phyloP scores from a whole-genome alignment of 2,329 filamentous ascomycete species.

The Nakataea oryzae region DNA sequence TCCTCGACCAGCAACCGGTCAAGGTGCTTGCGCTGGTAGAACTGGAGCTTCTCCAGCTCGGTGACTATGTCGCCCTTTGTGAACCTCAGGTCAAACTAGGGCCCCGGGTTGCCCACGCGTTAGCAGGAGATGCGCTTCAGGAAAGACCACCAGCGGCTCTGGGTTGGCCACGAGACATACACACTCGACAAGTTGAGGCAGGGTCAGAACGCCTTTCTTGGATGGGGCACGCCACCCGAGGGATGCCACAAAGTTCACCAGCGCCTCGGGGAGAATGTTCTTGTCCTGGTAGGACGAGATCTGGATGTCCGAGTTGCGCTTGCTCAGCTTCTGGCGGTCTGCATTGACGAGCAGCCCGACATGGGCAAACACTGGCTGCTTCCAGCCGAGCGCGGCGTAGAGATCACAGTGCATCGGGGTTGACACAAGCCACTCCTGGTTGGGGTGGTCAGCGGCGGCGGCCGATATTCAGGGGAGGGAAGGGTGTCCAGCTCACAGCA shows the following conservation, averaged over 20 bases:
- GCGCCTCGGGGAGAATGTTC: constrained; percentile 34
- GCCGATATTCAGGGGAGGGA: background rate
- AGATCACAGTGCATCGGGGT: constrained; percentile 64
- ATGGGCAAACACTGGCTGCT: constrained; percentile 66
- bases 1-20: constrained; percentile 8
- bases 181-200: constrained; percentile 60
- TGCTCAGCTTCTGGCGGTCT: constrained; percentile 72
- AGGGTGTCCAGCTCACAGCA: constrained; percentile 40
- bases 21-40: constrained; percentile 48
- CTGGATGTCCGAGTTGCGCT: constrained; percentile 55
- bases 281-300: constrained; percentile 37
- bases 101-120: background rate
- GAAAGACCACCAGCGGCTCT: background rate
- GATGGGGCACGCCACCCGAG: constrained; percentile 66
- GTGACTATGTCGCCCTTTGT: constrained; percentile 86
- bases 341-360: constrained; percentile 63
- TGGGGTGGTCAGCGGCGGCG: background rate
- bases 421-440: constrained; percentile 85
- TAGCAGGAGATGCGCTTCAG: background rate
- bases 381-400: constrained; percentile 71
- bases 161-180: constrained; percentile 29
- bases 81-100: constrained; percentile 72
- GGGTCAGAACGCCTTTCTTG: constrained; percentile 58
- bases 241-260: constrained; percentile 75
- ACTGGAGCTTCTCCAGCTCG: constrained; percentile 67